Conservation (phyloP, 2,329 filamentous ascomycete species). For the Dactylellina drechsleri region DNA sequence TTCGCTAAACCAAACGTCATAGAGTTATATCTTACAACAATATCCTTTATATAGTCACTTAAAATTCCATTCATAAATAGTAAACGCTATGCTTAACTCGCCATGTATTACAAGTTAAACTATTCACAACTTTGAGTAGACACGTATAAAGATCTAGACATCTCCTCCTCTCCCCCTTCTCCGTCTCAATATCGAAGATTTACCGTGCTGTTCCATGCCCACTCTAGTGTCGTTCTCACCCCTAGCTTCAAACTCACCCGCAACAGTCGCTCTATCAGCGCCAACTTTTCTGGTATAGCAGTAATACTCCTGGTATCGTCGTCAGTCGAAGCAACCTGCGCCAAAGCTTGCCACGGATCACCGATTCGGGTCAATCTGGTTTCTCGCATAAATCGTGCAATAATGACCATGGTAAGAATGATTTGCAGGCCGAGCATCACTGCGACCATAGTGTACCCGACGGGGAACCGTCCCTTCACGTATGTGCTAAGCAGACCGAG, state of each 20-base stretch:
- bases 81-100: no score
- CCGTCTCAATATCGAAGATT: no score
- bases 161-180: no score
- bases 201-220: not conserved
- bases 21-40: no score
- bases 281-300: conserved; percentile 15
- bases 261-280: conserved; percentile 8
- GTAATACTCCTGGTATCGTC: conserved; percentile 6
- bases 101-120: no score
- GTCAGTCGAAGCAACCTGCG: conserved; percentile 16
- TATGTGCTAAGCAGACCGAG: conserved; percentile 8
- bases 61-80: no score
- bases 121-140: no score
- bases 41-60: no score
- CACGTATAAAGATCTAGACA: no score
- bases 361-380: conserved; percentile 27
- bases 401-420: conserved; percentile 11
- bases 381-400: conserved; percentile 23
- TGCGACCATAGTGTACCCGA: conserved; percentile 23
- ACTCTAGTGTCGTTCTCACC: conserved; percentile 16
- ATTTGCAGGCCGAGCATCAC: conserved; percentile 21
- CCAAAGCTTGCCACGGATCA: conserved; percentile 39
- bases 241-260: conserved; percentile 10
- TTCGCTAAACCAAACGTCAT: no score
- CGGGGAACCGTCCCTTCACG: not conserved